phyloP scores from a whole-genome alignment of 768 basidiomycete species.

The Tylopilus rubrobrunneus region DNA sequence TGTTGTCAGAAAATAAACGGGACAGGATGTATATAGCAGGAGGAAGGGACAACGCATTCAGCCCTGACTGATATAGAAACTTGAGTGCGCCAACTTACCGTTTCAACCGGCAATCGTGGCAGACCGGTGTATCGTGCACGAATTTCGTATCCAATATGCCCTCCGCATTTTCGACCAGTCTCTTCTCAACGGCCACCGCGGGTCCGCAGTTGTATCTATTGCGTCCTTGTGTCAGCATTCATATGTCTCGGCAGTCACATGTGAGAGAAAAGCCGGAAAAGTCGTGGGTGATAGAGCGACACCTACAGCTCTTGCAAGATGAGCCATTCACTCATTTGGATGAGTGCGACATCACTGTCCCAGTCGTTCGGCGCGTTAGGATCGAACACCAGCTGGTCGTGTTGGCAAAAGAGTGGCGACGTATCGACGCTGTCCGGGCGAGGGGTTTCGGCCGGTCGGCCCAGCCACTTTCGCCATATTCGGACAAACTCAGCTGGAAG shows the following conservation, averaged over 20 bases:
- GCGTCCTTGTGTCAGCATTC: constrained; percentile 17
- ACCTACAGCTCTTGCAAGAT: constrained; percentile 55
- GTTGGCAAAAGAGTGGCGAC: constrained; percentile 60
- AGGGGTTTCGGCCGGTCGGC: constrained; percentile 46
- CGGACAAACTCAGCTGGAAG: constrained; percentile 60
- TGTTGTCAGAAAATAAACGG: constrained; percentile 12
- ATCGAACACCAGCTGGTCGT: constrained; percentile 60
- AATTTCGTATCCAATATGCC: constrained; percentile 36
- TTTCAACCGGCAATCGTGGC: constrained; percentile 55
- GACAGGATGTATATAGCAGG: constrained; percentile 4
- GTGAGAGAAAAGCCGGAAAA: constrained; percentile 1
- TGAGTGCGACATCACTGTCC: constrained; percentile 51
- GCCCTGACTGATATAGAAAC: constrained; percentile 9
- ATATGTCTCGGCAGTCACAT: constrained; percentile 3
- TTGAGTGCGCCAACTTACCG: constrained; percentile 38
- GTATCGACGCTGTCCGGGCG: constrained; percentile 68
- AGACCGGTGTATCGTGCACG: constrained; percentile 50
- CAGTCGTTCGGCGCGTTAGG: constrained; percentile 59
- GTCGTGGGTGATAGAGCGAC: constrained; percentile 5
- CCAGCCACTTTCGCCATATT: constrained; percentile 68
- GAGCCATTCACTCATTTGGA: constrained; percentile 65
- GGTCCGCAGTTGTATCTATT: constrained; percentile 57
- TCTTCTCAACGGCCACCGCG: constrained; percentile 46
- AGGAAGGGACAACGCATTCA: constrained; percentile 1
- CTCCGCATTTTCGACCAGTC: constrained; percentile 19